phyloP scores from a whole-genome alignment of 129 eudicot species.

The Ambrosia trifida region DNA sequence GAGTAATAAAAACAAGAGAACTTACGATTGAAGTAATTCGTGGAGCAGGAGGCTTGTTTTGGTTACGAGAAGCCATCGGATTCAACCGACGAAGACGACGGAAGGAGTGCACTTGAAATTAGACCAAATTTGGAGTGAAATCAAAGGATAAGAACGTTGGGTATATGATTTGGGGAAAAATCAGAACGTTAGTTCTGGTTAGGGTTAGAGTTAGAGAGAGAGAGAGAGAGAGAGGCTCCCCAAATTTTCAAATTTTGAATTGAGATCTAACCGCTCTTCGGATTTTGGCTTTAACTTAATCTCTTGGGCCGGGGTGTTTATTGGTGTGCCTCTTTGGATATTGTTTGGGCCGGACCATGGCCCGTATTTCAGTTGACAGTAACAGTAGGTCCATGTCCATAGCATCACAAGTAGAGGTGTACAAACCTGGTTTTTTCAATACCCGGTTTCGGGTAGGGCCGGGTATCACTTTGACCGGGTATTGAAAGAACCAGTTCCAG shows the following conservation, averaged over 20 bases:
- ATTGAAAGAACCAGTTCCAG: too few relatives aligned
- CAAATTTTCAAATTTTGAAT: constrained; percentile 32
- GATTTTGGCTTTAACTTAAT: constrained; percentile 1
- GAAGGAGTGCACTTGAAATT: constrained; percentile 18
- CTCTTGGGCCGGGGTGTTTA: constrained; percentile 26
- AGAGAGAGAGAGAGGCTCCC: constrained; percentile 30
- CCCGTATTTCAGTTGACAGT: too few relatives aligned
- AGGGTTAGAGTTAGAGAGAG: constrained; percentile 35
- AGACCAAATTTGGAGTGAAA: constrained; percentile 20
- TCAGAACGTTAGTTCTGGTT: constrained; percentile 11
- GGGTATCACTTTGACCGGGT: too few relatives aligned
- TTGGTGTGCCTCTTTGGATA: not conserved
- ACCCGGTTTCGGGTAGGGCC: too few relatives aligned
- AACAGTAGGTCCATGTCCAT: too few relatives aligned
- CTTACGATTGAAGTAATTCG: constrained; percentile 48
- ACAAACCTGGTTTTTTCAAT: too few relatives aligned
- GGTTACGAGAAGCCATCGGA: constrained; percentile 55
- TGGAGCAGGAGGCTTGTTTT: constrained; percentile 54
- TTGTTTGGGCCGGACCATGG: not conserved
- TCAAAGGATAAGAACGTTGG: constrained; percentile 6
- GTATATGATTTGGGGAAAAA: constrained; percentile 32
- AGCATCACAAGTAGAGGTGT: too few relatives aligned
- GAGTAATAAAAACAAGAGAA: constrained; percentile 5
- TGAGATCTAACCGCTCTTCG: constrained; percentile 35
- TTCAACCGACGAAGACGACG: not conserved